phyloP scores from a whole-genome alignment of 495 filamentous ascomycete genomes.

The Articulospora tetracladia region DNA sequence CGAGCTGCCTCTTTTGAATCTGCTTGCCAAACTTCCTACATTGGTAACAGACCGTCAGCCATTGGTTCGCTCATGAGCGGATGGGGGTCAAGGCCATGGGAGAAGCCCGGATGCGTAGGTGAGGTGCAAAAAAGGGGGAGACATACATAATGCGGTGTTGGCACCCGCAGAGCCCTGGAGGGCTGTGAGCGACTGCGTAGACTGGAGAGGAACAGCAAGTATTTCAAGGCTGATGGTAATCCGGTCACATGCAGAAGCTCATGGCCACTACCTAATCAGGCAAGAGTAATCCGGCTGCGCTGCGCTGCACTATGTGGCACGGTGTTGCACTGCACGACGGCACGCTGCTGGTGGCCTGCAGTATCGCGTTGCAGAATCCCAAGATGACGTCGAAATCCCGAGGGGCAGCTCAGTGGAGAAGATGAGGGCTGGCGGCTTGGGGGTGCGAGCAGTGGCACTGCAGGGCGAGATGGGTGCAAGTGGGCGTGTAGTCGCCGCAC shows the following conservation, averaged over 20 bases:
- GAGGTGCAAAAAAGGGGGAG: not conserved
- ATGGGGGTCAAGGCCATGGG: not conserved
- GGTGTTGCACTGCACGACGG: no score
- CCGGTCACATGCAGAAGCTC: conserved; percentile 22
- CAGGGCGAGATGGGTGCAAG: not conserved
- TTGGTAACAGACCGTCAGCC: conserved; percentile 9
- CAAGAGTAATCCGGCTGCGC: not conserved
- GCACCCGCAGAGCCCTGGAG: conserved; percentile 25
- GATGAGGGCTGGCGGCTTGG: not conserved
- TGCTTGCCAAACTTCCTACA: conserved; percentile 98
- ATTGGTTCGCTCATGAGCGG: not conserved
- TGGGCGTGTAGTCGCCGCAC: not conserved
- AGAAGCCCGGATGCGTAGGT: not conserved
- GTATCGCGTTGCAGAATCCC: not conserved
- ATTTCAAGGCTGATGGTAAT: conserved; percentile 15
- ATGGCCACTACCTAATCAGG: conserved; percentile 12
- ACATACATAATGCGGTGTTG: conserved; percentile 29
- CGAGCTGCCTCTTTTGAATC: conserved; percentile 96
- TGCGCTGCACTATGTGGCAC: no score
- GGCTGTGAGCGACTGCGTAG: conserved; percentile 19
- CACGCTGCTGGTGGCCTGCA: no score
- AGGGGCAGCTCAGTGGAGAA: not conserved
- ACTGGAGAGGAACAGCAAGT: conserved; percentile 9
- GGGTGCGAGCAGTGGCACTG: not conserved
- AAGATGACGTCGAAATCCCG: not conserved